Conservation (phyloP, 331 rosid species). For the Pyrus hybrid region DNA sequence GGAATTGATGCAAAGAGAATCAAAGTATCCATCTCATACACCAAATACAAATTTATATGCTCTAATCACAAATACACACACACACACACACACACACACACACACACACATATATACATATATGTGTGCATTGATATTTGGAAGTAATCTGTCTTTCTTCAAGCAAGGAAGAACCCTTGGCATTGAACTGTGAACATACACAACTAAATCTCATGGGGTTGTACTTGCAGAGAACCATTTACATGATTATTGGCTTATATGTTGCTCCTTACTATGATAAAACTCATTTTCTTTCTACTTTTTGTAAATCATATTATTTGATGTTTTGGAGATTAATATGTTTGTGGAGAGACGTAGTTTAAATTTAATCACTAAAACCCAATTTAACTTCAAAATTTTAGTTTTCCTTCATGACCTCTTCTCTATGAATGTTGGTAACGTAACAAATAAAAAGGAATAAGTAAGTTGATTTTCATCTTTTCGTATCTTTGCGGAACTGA, state of each 20-base stretch:
- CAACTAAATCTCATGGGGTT: neutral
- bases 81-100: too few species aligned
- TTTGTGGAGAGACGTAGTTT: neutral
- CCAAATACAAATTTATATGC: neutral
- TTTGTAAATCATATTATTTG: neutral
- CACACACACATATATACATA: too few species aligned
- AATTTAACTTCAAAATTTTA: neutral
- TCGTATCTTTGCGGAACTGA: too few species aligned
- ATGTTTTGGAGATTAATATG: neutral
- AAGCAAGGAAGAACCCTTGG: neutral
- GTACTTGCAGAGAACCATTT: neutral
- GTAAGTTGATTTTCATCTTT: too few species aligned
- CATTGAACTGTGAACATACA: neutral
- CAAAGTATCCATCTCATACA: slow-evolving; percentile 93
- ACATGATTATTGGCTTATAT: neutral
- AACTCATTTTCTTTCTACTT: neutral
- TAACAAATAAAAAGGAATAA: too few species aligned
- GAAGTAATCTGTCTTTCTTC: neutral
- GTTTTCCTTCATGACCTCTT: neutral
- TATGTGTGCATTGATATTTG: neutral
- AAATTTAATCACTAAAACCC: neutral
- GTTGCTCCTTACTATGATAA: neutral
- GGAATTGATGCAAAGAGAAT: slow-evolving; percentile 80
- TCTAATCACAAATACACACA: neutral
- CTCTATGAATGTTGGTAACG: too few species aligned